Conservation (phyloP, 371 early-diverging fungal species). For the Saksenaea vasiformis region DNA sequence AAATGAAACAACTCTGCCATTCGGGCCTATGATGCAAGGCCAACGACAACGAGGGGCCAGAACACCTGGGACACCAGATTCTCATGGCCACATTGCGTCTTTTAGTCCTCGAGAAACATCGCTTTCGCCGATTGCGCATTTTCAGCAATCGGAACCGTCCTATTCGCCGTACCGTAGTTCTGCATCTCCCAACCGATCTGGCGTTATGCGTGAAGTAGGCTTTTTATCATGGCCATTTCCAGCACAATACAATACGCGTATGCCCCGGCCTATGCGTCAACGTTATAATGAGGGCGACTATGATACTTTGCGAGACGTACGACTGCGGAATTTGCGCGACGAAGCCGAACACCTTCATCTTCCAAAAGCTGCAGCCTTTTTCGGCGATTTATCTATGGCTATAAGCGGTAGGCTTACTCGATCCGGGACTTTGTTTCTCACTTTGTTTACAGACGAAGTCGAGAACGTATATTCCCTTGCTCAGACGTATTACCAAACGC, state of each 20-base stretch:
- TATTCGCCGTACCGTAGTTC: constrained; percentile 1
- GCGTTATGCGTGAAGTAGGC: not conserved
- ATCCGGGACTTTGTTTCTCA: not conserved
- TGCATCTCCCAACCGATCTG: constrained; percentile 4
- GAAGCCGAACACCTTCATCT: constrained; percentile 19
- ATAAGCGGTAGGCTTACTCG: constrained; percentile 7
- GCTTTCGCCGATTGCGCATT: constrained; percentile 16
- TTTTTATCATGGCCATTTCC: constrained; percentile 6
- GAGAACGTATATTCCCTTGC: constrained; percentile 65
- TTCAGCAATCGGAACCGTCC: not conserved
- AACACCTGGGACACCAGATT: constrained; percentile 2
- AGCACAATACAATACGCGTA: not conserved
- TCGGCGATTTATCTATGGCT: constrained; percentile 16
- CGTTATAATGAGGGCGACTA: not conserved
- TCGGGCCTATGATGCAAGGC: not conserved
- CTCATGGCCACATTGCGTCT: constrained; percentile 11
- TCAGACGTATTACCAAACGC: constrained; percentile 57
- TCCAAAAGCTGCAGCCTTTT: constrained; percentile 14
- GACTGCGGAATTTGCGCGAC: constrained; percentile 13
- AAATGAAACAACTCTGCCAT: not conserved
- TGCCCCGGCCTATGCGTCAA: not conserved
- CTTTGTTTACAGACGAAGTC: constrained; percentile 43
- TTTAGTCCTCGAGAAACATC: constrained; percentile 14
- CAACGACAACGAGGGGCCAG: not conserved
- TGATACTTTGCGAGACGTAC: constrained; percentile 17